phyloP scores from a whole-genome alignment of 257 asterid species.

The Solanum infundibuliforme region DNA sequence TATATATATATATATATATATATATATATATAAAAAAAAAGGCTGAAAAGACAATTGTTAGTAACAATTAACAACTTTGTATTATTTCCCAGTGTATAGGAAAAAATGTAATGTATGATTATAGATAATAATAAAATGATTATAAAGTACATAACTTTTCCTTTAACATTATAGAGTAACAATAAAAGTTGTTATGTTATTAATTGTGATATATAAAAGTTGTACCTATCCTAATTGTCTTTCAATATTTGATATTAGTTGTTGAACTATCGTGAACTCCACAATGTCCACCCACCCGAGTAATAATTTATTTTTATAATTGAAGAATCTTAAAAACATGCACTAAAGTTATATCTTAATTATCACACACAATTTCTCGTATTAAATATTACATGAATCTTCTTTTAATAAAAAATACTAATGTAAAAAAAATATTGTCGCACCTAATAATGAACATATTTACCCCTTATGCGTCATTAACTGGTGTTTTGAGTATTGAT shows the following conservation, averaged over 20 bases:
- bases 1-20: neutral
- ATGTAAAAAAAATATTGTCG: neutral
- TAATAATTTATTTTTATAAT: neutral
- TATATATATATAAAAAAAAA: neutral
- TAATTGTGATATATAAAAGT: neutral
- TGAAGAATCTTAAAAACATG: neutral
- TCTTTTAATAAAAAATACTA: neutral
- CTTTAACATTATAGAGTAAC: neutral
- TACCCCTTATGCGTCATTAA: neutral
- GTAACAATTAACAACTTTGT: neutral
- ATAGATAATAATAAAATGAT: too few species aligned
- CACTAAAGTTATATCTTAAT: neutral
- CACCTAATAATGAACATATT: neutral
- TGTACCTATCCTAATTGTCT: neutral
- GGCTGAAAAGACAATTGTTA: neutral
- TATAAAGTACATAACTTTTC: neutral
- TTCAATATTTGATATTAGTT: neutral
- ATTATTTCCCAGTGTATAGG: neutral
- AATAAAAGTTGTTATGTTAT: neutral
- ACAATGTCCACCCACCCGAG: neutral
- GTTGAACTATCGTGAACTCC: neutral
- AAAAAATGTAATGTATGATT: neutral
- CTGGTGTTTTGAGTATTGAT: too few species aligned
- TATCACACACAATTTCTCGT: neutral
- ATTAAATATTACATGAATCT: neutral